Evolutionary conservation across 805 yeast genomes (phyloP).

Genomic region (Pichia ethanolica): DNA sequence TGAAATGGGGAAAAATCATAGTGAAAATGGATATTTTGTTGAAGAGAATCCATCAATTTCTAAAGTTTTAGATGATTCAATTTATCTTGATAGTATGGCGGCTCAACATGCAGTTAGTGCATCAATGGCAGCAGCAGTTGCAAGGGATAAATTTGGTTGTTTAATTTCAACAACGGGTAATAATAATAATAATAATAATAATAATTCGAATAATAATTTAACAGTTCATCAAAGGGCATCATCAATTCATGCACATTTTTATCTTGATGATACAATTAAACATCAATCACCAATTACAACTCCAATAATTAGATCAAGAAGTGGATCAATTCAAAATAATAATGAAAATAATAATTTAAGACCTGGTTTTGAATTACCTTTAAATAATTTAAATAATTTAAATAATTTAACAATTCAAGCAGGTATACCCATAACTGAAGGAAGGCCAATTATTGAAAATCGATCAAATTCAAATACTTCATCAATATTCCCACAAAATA

Average conservation of each 20-base stretch:
- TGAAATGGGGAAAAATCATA: no score
- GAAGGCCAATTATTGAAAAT: background rate
- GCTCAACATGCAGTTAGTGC: constrained; percentile 33
- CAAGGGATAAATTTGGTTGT: constrained; percentile 20
- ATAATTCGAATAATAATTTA: background rate
- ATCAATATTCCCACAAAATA: background rate
- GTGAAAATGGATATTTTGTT: background rate
- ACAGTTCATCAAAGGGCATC: constrained; percentile 43
- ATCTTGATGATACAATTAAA: constrained; percentile 59
- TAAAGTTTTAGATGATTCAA: constrained; percentile 1
- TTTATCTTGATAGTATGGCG: constrained; percentile 20
- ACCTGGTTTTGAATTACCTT: constrained; percentile 1
- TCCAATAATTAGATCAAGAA: constrained; percentile 22
- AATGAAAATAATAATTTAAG: background rate
- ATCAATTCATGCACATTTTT: constrained; percentile 75
- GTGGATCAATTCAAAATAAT: constrained; percentile 16
- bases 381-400: background rate
- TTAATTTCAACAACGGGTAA: constrained; percentile 12
- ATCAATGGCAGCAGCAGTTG: constrained; percentile 34
- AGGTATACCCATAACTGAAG: background rate
- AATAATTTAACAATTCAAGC: background rate
- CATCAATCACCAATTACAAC: constrained; percentile 29
- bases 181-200: background rate
- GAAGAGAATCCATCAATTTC: constrained; percentile 4
- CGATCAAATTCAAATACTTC: constrained; percentile 5